Conservation (phyloP, 2,329 filamentous ascomycete species). For the Juglanconis oblonga region DNA sequence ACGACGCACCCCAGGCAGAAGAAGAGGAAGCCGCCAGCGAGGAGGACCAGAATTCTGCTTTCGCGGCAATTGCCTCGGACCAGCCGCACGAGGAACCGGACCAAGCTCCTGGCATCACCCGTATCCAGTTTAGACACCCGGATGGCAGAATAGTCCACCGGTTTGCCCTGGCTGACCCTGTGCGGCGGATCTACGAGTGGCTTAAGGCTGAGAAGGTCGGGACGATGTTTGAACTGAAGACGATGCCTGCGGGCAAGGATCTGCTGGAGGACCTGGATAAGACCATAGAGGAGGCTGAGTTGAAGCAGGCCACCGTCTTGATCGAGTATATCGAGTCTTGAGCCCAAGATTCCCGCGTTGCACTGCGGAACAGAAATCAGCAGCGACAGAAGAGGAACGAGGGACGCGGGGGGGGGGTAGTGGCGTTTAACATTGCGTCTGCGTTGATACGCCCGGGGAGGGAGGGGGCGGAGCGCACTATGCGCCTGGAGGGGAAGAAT, state of each 20-base stretch:
- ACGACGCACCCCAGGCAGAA: conserved; percentile 27
- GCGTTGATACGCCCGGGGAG: not conserved
- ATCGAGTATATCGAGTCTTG: conserved; percentile 59
- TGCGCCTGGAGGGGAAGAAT: not conserved
- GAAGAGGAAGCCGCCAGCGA: conserved; percentile 26
- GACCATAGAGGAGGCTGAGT: conserved; percentile 74
- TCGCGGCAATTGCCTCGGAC: conserved; percentile 68
- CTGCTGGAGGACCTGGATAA: conserved; percentile 71
- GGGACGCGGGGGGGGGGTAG: too few relatives aligned
- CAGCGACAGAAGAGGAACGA: too few relatives aligned
- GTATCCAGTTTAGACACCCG: conserved; percentile 89
- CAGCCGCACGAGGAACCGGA: conserved; percentile 77
- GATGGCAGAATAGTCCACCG: conserved; percentile 81
- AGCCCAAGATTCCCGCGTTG: too few relatives aligned
- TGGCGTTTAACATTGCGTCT: too few relatives aligned
- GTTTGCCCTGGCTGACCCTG: conserved; percentile 74
- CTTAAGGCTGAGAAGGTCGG: conserved; percentile 83
- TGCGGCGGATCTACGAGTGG: conserved; percentile 90
- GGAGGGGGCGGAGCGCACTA: not conserved
- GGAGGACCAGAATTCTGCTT: conserved; percentile 43
- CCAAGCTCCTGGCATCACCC: conserved; percentile 64
- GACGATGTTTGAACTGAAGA: conserved; percentile 81
- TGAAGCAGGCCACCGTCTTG: conserved; percentile 95
- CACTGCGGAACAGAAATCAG: too few relatives aligned
- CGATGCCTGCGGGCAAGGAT: conserved; percentile 75